phyloP scores from a whole-genome alignment of 2,329 filamentous ascomycete genomes.

The Lecanosticta acicola region DNA sequence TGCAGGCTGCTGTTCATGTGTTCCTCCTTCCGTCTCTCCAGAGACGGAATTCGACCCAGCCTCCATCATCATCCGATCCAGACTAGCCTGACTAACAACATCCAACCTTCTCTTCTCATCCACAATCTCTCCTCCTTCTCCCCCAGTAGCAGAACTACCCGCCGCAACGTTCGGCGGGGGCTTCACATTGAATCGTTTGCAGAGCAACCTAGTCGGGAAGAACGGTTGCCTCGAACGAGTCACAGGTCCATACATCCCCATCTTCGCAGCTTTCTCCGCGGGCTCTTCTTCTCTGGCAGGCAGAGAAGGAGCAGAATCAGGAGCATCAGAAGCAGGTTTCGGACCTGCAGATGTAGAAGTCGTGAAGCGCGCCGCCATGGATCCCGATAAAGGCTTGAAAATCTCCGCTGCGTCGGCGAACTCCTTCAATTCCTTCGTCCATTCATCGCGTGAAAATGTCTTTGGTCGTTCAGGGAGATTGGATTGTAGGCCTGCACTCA shows the following conservation, averaged over 20 bases:
- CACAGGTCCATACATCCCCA: slow-evolving; percentile 90
- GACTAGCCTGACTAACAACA: slow-evolving; percentile 51
- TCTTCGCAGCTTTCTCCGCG: slow-evolving; percentile 75
- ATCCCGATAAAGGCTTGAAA: slow-evolving; percentile 84
- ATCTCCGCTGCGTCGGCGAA: slow-evolving; percentile 70
- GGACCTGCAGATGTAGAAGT: slow-evolving; percentile 51
- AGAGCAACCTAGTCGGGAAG: slow-evolving; percentile 76
- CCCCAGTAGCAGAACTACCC: slow-evolving; percentile 29
- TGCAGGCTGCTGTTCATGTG: slow-evolving; percentile 7
- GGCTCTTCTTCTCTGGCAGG: slow-evolving; percentile 61
- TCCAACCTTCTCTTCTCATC: slow-evolving; percentile 49
- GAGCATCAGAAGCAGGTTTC: slow-evolving; percentile 31
- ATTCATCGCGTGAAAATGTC: slow-evolving; percentile 61
- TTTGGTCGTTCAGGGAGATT: slow-evolving; percentile 53
- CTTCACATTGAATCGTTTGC: slow-evolving; percentile 88
- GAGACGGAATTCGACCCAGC: slow-evolving; percentile 28
- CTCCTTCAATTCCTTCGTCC: slow-evolving; percentile 71
- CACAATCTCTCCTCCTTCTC: slow-evolving; percentile 25
- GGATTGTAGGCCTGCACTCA: slow-evolving; percentile 59
- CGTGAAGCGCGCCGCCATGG: slow-evolving; percentile 92
- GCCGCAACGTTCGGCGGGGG: slow-evolving; percentile 58
- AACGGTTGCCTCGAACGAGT: slow-evolving; percentile 69
- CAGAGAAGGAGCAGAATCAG: slow-evolving; percentile 24
- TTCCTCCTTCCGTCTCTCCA: slow-evolving; percentile 16
- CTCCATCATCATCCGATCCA: slow-evolving; percentile 52